Evolutionary conservation across 768 basidiomycete species (phyloP), one percentile per base, ranked within the genome.

Genomic region (Coprinopsis sp.): DNA sequence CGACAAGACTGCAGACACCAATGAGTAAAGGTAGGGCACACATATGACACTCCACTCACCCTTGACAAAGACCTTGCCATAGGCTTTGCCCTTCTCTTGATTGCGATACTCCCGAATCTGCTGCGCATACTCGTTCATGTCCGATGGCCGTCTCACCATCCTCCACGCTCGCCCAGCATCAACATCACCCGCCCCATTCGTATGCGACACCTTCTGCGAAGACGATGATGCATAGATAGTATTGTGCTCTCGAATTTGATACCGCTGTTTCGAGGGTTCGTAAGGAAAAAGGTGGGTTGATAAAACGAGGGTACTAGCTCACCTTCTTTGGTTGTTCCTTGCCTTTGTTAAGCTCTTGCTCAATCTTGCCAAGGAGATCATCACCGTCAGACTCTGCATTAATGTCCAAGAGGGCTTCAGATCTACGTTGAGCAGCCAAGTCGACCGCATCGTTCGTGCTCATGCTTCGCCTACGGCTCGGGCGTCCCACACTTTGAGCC

Each of bases 51-150:
- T 34, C 33, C 14, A 62, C 74, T 48, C 50, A 84, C 93, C 90
- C 76, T 87, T 87, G 42, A 98, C 90, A 56, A 98, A 98, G 19
- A 97, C 87, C 56, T 96, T 97, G 37, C 92, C 94, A 46, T 87
- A 82, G 1, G 84, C 77, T 57, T 91, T 94, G 33, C 84, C 85
- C 50, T 84, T 85, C 33, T 89, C 85, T 63, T 86, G 82, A 1
- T 80, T 75, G 14, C 83, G 79, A 50, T 83, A 85, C 64, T 91
- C 87, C 57, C 77, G 79, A 52, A 97, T 87, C 62, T 94, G 88
- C 57, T 89, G 88, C 24, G 91, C 82, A 63, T 94, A 91, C 68
- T 98, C 91, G 62, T 97, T 90, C 87, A 97, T 95, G 59, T 98
- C 93, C 2, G 92, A 95, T 8, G 94, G 92, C 19, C 92, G 71